Conservation (phyloP, 1,284 basidiomycete genomes). For the Ustilago loliicola region DNA sequence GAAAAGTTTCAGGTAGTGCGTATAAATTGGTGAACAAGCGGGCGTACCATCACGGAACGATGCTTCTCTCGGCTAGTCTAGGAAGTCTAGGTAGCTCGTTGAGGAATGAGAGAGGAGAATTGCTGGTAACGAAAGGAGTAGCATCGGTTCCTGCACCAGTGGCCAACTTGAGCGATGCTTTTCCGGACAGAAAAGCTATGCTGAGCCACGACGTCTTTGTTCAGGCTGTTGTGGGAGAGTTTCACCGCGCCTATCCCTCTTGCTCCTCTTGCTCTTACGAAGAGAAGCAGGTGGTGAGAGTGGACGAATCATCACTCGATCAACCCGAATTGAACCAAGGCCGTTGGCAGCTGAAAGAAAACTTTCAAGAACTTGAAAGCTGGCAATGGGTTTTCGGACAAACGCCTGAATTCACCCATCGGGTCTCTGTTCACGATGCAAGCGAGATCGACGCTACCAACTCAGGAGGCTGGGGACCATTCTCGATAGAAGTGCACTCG, state of each 20-base stretch:
- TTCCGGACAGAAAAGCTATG: conserved; percentile 67
- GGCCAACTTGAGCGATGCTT: conserved; percentile 79
- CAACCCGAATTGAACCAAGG: conserved; percentile 20
- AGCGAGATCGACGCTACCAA: conserved; percentile 12
- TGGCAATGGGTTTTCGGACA: conserved; percentile 97
- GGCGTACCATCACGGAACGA: conserved; percentile 99
- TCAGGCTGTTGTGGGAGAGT: conserved; percentile 79
- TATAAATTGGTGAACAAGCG: conserved; percentile 93
- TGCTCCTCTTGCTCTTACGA: neutral
- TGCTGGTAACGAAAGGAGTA: conserved; percentile 84
- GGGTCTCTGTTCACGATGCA: conserved; percentile 25
- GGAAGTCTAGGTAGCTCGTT: conserved; percentile 56
- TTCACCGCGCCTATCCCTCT: conserved; percentile 76
- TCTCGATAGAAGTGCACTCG: conserved; percentile 44
- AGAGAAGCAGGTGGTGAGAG: conserved; percentile 3
- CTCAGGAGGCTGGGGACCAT: conserved; percentile 24
- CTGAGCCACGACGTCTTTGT: conserved; percentile 81
- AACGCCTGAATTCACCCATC: conserved; percentile 86
- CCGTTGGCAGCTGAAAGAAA: conserved; percentile 32
- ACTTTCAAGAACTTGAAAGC: conserved; percentile 74
- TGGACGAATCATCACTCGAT: conserved; percentile 39
- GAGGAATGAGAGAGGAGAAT: conserved; percentile 79
- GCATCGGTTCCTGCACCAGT: conserved; percentile 93
- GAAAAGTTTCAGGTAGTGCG: conserved; percentile 93
- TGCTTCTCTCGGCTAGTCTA: conserved; percentile 78